Conservation (phyloP, 2,329 filamentous ascomycete genomes). For the Dactylellina leptospora region DNA sequence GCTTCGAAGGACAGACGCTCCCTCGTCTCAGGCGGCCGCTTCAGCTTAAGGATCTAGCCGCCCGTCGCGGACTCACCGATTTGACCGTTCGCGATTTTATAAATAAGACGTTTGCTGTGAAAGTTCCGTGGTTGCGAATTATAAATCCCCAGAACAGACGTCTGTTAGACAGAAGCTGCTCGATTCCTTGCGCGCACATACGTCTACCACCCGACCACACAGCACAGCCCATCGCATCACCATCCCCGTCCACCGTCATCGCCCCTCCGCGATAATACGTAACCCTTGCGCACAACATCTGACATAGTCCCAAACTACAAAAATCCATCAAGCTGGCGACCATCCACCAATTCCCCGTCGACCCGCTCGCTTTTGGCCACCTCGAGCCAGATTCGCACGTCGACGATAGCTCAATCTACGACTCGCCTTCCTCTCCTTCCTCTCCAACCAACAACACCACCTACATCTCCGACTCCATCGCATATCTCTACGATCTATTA, state of each 20-base stretch:
- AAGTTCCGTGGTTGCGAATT: too few relatives aligned
- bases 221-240: not conserved
- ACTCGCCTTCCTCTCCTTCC: not conserved
- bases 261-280: too few relatives aligned
- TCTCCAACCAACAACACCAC: not conserved
- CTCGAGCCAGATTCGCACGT: slow-evolving; percentile 25
- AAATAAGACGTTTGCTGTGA: too few relatives aligned
- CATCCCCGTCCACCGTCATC: not conserved
- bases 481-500: slow-evolving; percentile 44
- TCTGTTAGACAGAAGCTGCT: too few relatives aligned
- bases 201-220: not conserved
- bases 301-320: not conserved
- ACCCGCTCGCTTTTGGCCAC: slow-evolving; percentile 47
- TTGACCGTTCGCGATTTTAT: not conserved
- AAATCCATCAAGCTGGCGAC: slow-evolving; percentile 42
- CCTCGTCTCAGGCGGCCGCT: too few relatives aligned
- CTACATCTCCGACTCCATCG: slow-evolving; percentile 35
- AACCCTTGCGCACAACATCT: too few relatives aligned
- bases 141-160: too few relatives aligned
- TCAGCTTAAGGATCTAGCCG: slow-evolving; percentile 11
- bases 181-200: not conserved
- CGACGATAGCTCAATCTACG: not conserved
- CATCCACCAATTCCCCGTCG: slow-evolving; percentile 29
- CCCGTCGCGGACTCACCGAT: slow-evolving; percentile 1
- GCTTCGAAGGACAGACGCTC: not conserved